Evolutionary conservation across 495 filamentous ascomycete genomes (phyloP).

Genomic region (Neurospora intermedia): DNA sequence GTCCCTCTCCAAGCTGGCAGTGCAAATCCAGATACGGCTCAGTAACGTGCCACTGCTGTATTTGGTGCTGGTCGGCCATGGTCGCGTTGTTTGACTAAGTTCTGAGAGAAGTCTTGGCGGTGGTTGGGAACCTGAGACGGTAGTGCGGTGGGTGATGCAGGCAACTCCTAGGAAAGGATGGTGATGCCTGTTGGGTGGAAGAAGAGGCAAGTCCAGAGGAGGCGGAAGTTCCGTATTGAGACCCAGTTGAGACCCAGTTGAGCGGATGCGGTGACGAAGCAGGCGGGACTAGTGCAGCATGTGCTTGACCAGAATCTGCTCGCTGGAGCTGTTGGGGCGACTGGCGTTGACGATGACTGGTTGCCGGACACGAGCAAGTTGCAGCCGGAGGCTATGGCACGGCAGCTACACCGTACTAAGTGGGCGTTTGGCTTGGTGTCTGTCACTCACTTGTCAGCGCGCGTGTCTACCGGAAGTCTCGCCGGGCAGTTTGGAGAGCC

Average conservation of each 20-base stretch:
- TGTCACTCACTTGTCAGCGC: neutral
- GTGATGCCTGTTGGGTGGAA: neutral
- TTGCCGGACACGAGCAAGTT: neutral
- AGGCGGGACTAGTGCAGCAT: neutral
- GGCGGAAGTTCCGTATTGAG: neutral
- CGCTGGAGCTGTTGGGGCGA: neutral
- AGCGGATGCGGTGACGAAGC: neutral
- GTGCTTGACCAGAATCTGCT: neutral
- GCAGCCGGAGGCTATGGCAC: neutral
- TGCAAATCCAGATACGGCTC: slow-evolving; percentile 67
- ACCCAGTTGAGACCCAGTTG: neutral
- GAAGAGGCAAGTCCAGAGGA: neutral
- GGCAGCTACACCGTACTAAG: neutral
- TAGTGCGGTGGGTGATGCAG: neutral
- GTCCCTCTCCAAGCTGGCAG: slow-evolving; percentile 72
- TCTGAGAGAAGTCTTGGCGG: neutral
- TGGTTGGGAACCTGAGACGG: neutral
- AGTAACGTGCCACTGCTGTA: slow-evolving; percentile 35
- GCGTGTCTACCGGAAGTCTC: neutral
- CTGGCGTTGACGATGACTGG: neutral
- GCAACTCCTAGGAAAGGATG: neutral
- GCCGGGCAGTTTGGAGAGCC: neutral
- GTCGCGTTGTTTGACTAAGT: slow-evolving; percentile 4
- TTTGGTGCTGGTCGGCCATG: slow-evolving; percentile 13
- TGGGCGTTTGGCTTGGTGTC: neutral